Base-by-base conservation (phyloP, 2,329 filamentous ascomycete species). In the Ustulina deusta region DNA sequence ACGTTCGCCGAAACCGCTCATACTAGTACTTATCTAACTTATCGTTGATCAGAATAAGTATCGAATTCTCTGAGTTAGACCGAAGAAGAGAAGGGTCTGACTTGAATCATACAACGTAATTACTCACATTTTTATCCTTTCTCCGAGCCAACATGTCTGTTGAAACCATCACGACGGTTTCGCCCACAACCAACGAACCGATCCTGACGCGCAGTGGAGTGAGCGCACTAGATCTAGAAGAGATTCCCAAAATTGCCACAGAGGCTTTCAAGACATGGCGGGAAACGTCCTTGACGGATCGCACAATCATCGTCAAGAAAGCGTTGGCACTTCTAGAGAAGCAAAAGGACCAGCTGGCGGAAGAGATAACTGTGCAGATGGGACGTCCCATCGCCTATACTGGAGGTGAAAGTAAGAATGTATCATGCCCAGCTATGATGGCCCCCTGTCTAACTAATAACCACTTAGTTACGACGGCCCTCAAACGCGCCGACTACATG, bases 281-380 rank as follows among this genome's bases (percentile, higher is more conserved):
- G 71, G 89, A 91, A 77, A 96, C 93, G 0, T 84, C 88, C 1
- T 86, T 98, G 55, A 82, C 86, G 59, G 88, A 94, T 71, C 89
- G 95, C 59, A 91, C 97, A 80, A 86, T 87, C 54, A 94, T 97
- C 71, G 89, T 97, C 74, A 90, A 88, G 74, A 93, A 91, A 75
- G 94, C 94, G 0, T 82, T 98, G 51, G 86, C 90, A 69, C 81
- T 93, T 4, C 84, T 98, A 32, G 81, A 83, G 17, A 86, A 89
- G 57, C 90, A 89, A 78, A 87, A 94, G 79, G 91, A 96, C 89
- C 91, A 90, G 69, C 85, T 98, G 38, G 94, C 91, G 6, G 86
- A 89, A 73, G 94, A 97, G 79, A 83, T 98, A 67, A 97, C 94
- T 0, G 90, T 93, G 78, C 94, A 98, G 83, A 98, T 98, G 94